A percentile compares a stretch with the other conserved stretches of the same genome.
Conservation (phyloP, 2,329 filamentous ascomycete genomes). For the Tympanopsis confertula region DNA sequence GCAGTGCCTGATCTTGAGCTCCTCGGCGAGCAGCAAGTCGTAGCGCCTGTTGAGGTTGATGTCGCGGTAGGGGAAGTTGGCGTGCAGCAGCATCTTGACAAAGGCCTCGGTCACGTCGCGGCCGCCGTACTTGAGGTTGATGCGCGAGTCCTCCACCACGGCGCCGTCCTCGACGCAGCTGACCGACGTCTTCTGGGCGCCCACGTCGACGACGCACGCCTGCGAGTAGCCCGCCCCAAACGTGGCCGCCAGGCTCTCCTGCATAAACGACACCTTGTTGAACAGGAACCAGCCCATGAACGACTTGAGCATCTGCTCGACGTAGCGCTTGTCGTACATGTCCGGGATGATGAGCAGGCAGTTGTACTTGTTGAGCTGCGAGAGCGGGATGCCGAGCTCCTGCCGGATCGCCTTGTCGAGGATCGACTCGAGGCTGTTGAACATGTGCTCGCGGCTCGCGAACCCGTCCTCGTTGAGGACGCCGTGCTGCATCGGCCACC, state of each 20-base stretch:
- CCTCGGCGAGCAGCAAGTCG: slow-evolving; percentile 63
- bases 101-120: slow-evolving; percentile 61
- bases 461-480: slow-evolving; percentile 63
- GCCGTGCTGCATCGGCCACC: slow-evolving; percentile 58
- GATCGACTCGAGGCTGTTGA: slow-evolving; percentile 55
- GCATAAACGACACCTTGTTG: slow-evolving; percentile 58
- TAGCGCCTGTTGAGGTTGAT: slow-evolving; percentile 61
- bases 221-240: slow-evolving; percentile 63
- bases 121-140: slow-evolving; percentile 63
- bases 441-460: slow-evolving; percentile 43
- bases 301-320: slow-evolving; percentile 53
- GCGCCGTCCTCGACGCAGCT: slow-evolving; percentile 71
- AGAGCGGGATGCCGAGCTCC: slow-evolving; percentile 64
- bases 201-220: slow-evolving; percentile 63
- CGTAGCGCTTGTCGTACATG: slow-evolving; percentile 60
- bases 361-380: slow-evolving; percentile 45
- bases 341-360: slow-evolving; percentile 65
- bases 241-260: slow-evolving; percentile 61
- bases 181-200: slow-evolving; percentile 66
- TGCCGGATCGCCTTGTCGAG: slow-evolving; percentile 57
- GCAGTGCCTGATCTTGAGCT: slow-evolving; percentile 58
- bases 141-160: slow-evolving; percentile 60
- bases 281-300: slow-evolving; percentile 58
- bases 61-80: slow-evolving; percentile 61
- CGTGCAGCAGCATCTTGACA: slow-evolving; percentile 65